Evolutionary conservation across 306 rosid species (phyloP), one percentile per base, ranked within the genome.

Genomic region (Cucurbita pepo): DNA sequence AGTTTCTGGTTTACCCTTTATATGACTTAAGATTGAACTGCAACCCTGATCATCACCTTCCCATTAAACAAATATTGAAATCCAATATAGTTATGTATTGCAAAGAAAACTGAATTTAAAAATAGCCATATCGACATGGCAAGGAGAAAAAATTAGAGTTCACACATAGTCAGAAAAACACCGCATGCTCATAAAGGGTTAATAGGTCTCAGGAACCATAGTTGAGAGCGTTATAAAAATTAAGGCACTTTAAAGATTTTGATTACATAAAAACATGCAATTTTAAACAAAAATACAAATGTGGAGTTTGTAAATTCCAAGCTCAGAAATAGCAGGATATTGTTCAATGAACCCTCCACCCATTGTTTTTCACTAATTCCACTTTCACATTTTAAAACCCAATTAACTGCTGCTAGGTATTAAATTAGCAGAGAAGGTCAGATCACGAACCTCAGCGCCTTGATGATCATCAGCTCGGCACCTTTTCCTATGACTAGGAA

Each of bases 401-500:
- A 50, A 30, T 50, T 69, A 25, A 44, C 16, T 44, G 37, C 12
- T 6, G 58, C 45, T 51, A 18, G 40, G 30, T 69, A 44, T n/a
- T 50, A 34, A 48, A 1, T 69, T 30, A 69, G 59, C 21, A 45
- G 19, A 67, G 38, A 34, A 69, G 54, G 19, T 15, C 58, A 48
- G 57, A 50, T 30, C 22, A 48, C 43, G 14, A 48, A 69, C 97
- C 97, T 89, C 88, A 53, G 73, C 66, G 74, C 77, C 81, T 69
- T 77, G 87, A 50, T 66, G 78, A 34, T 89, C 97, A 77, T 89
- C 94, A 66, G 83, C 76, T 50, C 89, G 85, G 75, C 69, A 76
- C 84, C 97, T 86, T 82, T 94, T 94, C 83, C 84, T 89, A 75
- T 78, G 79, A 76, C 75, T 75, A 69, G 83, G 84, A 73, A 78